Evolutionary conservation across 345 rosid genomes (phyloP).

Genomic region (Brassica rapa): DNA sequence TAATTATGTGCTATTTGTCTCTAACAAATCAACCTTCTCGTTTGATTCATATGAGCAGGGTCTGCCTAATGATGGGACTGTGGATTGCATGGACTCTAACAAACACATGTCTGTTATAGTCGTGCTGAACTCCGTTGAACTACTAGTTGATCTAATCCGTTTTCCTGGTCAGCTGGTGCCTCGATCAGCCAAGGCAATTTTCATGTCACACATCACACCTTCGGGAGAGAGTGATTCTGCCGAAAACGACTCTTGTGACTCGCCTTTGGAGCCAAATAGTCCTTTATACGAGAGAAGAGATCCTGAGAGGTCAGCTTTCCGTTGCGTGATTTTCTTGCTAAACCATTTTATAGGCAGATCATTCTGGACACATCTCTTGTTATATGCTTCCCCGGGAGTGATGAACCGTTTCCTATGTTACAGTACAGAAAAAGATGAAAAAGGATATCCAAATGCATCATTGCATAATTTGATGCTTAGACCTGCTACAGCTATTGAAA

Average conservation of each 20-base stretch:
- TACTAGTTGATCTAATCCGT: conserved; percentile 91
- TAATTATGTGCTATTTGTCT: neutral
- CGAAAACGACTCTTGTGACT: conserved; percentile 98
- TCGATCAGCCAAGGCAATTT: conserved; percentile 76
- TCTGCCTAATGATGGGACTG: conserved; percentile 83
- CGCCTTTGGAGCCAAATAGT: conserved; percentile 98
- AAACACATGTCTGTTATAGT: conserved; percentile 94
- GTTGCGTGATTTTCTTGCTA: conserved; percentile 26
- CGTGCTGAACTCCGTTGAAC: conserved; percentile 78
- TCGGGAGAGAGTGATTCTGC: conserved; percentile 99
- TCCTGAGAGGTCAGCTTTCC: conserved; percentile 63
- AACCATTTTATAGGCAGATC: conserved; percentile 11
- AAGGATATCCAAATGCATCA: conserved; percentile 64
- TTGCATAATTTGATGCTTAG: conserved; percentile 68
- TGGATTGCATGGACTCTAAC: conserved; percentile 75
- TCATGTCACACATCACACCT: conserved; percentile 84
- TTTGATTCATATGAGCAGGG: conserved; percentile 56
- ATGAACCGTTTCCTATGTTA: conserved; percentile 31
- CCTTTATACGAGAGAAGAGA: conserved; percentile 85
- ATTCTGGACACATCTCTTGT: conserved; percentile 13
- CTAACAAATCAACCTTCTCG: neutral
- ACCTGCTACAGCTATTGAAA: conserved; percentile 54
- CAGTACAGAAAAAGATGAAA: conserved; percentile 88
- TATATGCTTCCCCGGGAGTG: conserved; percentile 26
- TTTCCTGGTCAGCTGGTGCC: conserved; percentile 96